phyloP scores from a whole-genome alignment of 192 early-diverging fungal genomes.

The Kappamyces sp. region DNA sequence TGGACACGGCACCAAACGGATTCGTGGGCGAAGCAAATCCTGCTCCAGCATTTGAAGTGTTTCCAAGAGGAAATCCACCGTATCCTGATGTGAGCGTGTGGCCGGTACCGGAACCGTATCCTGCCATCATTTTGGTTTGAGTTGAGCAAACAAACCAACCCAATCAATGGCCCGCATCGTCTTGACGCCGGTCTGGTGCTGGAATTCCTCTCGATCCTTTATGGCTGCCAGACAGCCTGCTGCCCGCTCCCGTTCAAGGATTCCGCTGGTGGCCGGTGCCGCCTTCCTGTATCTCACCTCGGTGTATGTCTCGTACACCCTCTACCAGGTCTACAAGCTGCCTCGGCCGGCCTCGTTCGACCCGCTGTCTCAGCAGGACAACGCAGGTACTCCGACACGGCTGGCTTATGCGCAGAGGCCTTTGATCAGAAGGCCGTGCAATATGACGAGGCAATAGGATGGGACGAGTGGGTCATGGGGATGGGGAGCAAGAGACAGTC shows the following conservation, averaged over 20 bases:
- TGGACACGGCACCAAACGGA: not conserved
- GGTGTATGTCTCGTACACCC: slow-evolving; percentile 29
- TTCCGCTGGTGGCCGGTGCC: slow-evolving; percentile 15
- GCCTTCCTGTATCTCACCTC: slow-evolving; percentile 23
- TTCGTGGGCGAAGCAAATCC: no score
- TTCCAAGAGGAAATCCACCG: not conserved
- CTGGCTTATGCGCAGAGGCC: slow-evolving; percentile 15
- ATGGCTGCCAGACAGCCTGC: not conserved
- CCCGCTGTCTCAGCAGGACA: not conserved
- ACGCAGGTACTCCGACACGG: not conserved
- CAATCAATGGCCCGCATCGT: not conserved
- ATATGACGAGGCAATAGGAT: slow-evolving; percentile 54
- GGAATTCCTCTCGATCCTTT: not conserved
- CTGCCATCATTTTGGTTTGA: not conserved
- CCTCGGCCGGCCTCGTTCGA: slow-evolving; percentile 23
- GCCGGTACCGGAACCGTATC: not conserved
- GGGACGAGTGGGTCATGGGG: slow-evolving; percentile 58
- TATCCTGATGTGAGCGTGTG: not conserved
- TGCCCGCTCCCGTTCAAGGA: not conserved
- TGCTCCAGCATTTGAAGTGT: no score
- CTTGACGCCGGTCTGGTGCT: not conserved
- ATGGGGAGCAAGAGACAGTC: slow-evolving; percentile 39
- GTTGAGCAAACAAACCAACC: no score
- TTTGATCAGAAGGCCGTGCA: slow-evolving; percentile 42
- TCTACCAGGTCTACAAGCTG: slow-evolving; percentile 26